Conservation (phyloP, 345 rosid species). For the Jatropha curcas region DNA sequence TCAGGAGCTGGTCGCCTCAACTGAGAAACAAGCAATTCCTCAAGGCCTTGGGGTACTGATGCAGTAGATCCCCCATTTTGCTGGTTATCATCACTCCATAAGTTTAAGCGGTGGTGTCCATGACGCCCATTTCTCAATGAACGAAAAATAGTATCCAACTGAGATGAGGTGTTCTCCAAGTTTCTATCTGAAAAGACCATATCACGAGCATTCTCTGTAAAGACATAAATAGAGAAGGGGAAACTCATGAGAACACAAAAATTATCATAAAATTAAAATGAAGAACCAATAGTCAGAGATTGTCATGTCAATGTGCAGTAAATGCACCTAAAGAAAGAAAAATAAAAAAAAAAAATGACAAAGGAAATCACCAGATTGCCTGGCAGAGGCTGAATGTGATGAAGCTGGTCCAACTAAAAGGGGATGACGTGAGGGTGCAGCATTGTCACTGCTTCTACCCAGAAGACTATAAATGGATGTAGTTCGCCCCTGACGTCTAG, state of each 20-base stretch:
- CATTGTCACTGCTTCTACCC: conserved; percentile 69
- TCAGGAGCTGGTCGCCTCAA: conserved; percentile 69
- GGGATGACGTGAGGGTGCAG: conserved; percentile 77
- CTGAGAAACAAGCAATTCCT: conserved; percentile 88
- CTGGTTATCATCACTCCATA: conserved; percentile 91
- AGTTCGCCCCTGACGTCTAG: conserved; percentile 92
- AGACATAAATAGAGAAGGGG: neutral
- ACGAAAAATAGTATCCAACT: conserved; percentile 79
- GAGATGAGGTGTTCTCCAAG: conserved; percentile 47
- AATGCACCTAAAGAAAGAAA: neutral
- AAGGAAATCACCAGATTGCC: conserved; percentile 59
- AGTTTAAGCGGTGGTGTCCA: conserved; percentile 81
- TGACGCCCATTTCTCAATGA: conserved; percentile 86
- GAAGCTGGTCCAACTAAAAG: conserved; percentile 70
- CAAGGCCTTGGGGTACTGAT: conserved; percentile 85
- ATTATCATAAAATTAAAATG: neutral
- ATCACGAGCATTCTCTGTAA: conserved; percentile 54
- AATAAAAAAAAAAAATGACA: neutral
- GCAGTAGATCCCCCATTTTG: conserved; percentile 73
- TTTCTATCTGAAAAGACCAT: conserved; percentile 53
- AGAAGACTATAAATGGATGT: conserved; percentile 93
- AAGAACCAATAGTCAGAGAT: neutral
- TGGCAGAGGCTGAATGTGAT: conserved; percentile 38
- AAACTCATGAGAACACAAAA: neutral
- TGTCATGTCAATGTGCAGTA: neutral